Base-by-base conservation (phyloP, 2,329 filamentous ascomycete genomes). In the Fulvia fulva region DNA sequence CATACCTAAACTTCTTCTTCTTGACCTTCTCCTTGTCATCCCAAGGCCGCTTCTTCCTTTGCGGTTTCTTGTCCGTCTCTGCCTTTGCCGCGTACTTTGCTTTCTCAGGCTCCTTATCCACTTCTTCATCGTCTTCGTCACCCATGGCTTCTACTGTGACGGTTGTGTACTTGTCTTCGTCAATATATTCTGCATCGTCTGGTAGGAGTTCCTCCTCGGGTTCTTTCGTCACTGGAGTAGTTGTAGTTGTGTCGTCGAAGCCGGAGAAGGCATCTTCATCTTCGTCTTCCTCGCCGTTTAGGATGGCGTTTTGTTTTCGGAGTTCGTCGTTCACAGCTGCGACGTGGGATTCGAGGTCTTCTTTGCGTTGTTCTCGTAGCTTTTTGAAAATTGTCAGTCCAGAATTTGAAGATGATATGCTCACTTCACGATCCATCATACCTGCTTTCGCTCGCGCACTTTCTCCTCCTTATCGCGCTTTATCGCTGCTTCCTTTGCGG, bases 91-190 rank as follows among this genome's bases (percentile, higher is more conserved):
- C 47, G 9, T 53, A 28, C 14, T 49, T 51, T 19, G 26, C 70
- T 47, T 66, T 67, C 60, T 68, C 70, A n/a, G 70, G 63, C 12
- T 61, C 65, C 71, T 53, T 43, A 46, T 70, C 71, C 30, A 72
- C 75, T 21, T 70, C 71, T 2, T 70, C 73, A 0, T 71, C 59
- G 69, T 73, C 57, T n/a, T 77, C 72, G 3, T 74, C 74, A 62
- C 87, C 88, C 65, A 99, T 91, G 11, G 89, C 88, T 73, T 97
- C 93, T 1, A 99, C 87, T 0, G 90, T 97, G 25, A 99, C 94
- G 0, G 91, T 96, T 0, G 94, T 97, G 73, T 91, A 97, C 71
- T 89, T 89, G 74, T 97, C 93, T 73, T 97, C 94, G 73, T 99
- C 94, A 64, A 97, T 84, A 76, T 97, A 99, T 74, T 97, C 91